Percentiles rank a stretch among this genome's conserved stretches.
phyloP scores from a whole-genome alignment of 352 stramenopile genomes.

The Pythium chondricola region DNA sequence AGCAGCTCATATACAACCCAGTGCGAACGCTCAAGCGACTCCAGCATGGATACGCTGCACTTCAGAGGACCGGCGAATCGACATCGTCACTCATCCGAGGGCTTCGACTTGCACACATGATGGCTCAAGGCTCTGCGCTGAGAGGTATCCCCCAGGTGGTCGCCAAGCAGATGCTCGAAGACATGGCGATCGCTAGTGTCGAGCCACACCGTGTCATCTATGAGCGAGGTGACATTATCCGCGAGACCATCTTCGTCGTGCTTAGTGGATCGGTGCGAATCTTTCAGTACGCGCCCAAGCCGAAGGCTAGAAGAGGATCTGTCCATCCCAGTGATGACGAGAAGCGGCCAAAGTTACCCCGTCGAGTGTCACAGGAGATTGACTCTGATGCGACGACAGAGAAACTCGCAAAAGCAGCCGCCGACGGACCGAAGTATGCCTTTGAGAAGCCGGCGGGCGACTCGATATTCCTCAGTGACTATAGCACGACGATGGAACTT shows the following conservation, averaged over 20 bases:
- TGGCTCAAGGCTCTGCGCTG: slow-evolving; percentile 2
- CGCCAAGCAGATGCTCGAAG: slow-evolving; percentile 9
- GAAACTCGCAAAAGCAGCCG: background rate
- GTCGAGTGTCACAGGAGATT: slow-evolving; percentile 8
- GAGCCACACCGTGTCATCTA: slow-evolving; percentile 14
- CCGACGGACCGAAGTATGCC: background rate
- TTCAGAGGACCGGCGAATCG: background rate
- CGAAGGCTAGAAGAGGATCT: slow-evolving; percentile 7
- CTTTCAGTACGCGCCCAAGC: slow-evolving; percentile 14
- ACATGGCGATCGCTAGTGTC: slow-evolving; percentile 10
- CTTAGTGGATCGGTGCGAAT: slow-evolving; percentile 12
- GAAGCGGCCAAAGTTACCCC: slow-evolving; percentile 17
- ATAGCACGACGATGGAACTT: slow-evolving; percentile 22
- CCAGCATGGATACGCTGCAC: slow-evolving; percentile 8
- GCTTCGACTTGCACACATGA: slow-evolving; percentile 1
- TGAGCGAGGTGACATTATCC: slow-evolving; percentile 8
- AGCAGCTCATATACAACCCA: slow-evolving; percentile 36
- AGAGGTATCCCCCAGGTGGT: slow-evolving; percentile 7
- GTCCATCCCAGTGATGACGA: slow-evolving; percentile 6
- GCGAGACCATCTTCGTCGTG: slow-evolving; percentile 9
- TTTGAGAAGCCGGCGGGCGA: slow-evolving; percentile 28
- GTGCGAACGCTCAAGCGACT: slow-evolving; percentile 28
- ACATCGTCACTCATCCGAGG: slow-evolving; percentile 3
- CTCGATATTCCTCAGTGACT: slow-evolving; percentile 28
- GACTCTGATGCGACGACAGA: background rate